A percentile compares a stretch with the other conserved stretches of the same genome.
phyloP scores from a whole-genome alignment of 495 filamentous ascomycete species.

The Tirmania nivea region DNA sequence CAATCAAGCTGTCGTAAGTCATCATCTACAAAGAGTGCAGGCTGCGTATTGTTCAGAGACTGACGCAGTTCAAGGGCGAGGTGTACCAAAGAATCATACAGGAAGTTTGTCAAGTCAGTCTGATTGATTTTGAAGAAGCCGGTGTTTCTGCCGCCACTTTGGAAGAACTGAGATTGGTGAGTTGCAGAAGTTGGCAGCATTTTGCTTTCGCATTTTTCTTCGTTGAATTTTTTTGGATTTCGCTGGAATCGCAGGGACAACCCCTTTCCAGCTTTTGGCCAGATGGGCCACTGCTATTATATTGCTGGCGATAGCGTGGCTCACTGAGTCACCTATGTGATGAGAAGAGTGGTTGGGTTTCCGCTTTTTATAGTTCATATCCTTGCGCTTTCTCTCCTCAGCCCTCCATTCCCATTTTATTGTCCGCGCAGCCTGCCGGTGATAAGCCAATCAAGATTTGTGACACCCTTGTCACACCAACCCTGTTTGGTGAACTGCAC shows the following conservation, averaged over 20 bases:
- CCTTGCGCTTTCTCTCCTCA: constrained; percentile 15
- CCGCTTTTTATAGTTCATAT: constrained; percentile 15
- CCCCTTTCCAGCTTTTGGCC: constrained; percentile 9
- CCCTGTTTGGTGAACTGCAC: too few relatives aligned
- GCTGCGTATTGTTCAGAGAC: too few relatives aligned
- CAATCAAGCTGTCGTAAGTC: neutral
- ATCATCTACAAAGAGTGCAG: neutral
- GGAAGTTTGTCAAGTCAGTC: constrained; percentile 68
- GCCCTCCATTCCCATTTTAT: constrained; percentile 6
- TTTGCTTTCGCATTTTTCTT: constrained; percentile 3
- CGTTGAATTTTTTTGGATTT: constrained; percentile 1
- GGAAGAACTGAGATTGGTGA: constrained; percentile 64
- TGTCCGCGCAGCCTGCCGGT: neutral
- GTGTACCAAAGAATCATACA: constrained; percentile 82
- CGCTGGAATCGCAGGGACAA: constrained; percentile 12
- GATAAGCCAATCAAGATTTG: neutral
- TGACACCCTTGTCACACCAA: neutral
- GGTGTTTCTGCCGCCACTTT: constrained; percentile 73
- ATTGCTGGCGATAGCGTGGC: neutral
- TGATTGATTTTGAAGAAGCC: constrained; percentile 89
- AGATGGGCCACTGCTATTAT: neutral
- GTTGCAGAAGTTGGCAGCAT: constrained; percentile 26
- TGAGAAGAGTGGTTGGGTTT: constrained; percentile 9
- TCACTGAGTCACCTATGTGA: neutral
- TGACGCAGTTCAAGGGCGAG: constrained; percentile 32